Percentiles rank a stretch among this genome's conserved stretches.
These are phyloP conservation scores for Echites panduratus DNA, from an alignment of 257 asterid genomes.

Conservation along the genomic window DNA sequence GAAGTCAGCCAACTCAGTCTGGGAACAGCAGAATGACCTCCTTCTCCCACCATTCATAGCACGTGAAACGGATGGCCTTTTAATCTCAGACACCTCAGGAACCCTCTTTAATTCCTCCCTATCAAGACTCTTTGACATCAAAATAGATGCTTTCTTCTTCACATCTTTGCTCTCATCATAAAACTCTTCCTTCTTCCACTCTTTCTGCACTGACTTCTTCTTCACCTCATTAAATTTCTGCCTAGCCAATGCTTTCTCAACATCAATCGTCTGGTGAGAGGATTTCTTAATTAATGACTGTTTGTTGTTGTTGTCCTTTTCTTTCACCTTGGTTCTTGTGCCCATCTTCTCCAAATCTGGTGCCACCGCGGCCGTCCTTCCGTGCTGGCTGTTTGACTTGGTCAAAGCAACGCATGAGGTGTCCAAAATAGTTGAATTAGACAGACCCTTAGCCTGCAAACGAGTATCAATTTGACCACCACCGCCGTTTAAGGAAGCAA, in stretches of 20 bases:
- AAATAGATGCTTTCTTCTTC: constrained; percentile 26
- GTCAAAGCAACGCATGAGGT: constrained; percentile 48
- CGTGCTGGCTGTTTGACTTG: constrained; percentile 61
- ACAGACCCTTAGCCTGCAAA: constrained; percentile 25
- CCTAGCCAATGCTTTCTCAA: constrained; percentile 17
- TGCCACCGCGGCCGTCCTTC: constrained; percentile 8
- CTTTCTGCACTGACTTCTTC: constrained; percentile 27
- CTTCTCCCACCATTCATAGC: constrained; percentile 43
- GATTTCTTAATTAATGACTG: constrained; percentile 7
- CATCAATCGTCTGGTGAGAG: constrained; percentile 16
- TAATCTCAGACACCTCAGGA: constrained; percentile 24
- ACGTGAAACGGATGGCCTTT: constrained; percentile 36
- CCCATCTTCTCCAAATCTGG: constrained; percentile 15
- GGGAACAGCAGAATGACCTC: constrained; percentile 62
- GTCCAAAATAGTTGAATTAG: constrained; percentile 25
- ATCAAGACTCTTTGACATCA: constrained; percentile 33
- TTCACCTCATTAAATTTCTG: constrained; percentile 21
- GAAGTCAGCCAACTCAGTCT: constrained; percentile 65
- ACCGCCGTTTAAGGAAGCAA: constrained; percentile 26
- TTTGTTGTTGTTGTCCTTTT: constrained; percentile 23
- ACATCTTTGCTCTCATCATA: constrained; percentile 29
- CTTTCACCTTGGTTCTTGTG: constrained; percentile 38
- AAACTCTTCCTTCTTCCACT: constrained; percentile 16
- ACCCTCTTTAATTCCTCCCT: constrained; percentile 25
- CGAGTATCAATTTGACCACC: constrained; percentile 23